A percentile compares a stretch with the other conserved stretches of the same genome.
These are phyloP conservation scores for Diaporthe citri DNA, from an alignment of 2,329 filamentous ascomycete genomes.

Conservation along the genomic window DNA sequence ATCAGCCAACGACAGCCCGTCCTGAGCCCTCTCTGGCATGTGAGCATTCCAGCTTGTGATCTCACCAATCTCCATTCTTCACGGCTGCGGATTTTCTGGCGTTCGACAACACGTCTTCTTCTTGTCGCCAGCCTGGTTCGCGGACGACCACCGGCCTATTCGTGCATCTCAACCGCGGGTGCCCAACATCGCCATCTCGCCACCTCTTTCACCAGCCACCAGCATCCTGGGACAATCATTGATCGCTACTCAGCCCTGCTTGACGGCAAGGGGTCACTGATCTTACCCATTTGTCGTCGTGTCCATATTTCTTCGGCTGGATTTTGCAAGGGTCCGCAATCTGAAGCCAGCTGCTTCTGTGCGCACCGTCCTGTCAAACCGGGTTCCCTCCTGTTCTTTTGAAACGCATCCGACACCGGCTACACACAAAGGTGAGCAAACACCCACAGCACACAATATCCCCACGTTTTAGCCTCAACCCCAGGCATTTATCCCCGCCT, in stretches of 20 bases:
- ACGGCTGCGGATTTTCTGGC: slow-evolving; percentile 4
- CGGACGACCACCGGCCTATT: neutral
- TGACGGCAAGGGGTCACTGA: neutral
- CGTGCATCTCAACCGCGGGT: slow-evolving; percentile 5
- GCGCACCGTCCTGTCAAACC: slow-evolving; percentile 25
- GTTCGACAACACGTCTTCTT: slow-evolving; percentile 21
- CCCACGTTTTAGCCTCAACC: slow-evolving; percentile 24
- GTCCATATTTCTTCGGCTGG: neutral
- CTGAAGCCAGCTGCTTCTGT: neutral
- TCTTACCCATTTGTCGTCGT: neutral
- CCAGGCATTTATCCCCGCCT: neutral
- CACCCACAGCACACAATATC: slow-evolving; percentile 3
- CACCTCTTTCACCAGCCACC: neutral
- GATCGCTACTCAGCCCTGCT: neutral
- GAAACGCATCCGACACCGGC: slow-evolving; percentile 44
- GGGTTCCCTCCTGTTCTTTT: slow-evolving; percentile 37
- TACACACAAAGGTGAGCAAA: slow-evolving; percentile 37
- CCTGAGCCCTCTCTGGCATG: slow-evolving; percentile 37
- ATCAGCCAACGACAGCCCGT: slow-evolving; percentile 24
- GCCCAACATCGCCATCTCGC: neutral
- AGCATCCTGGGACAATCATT: neutral
- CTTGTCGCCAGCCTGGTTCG: slow-evolving; percentile 13
- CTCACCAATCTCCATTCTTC: slow-evolving; percentile 35
- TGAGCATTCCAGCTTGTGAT: slow-evolving; percentile 34
- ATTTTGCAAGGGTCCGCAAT: slow-evolving; percentile 1